Percentiles rank a stretch among this genome's conserved stretches.
phyloP scores from a whole-genome alignment of 805 yeast species.

The Lachancea cidri region DNA sequence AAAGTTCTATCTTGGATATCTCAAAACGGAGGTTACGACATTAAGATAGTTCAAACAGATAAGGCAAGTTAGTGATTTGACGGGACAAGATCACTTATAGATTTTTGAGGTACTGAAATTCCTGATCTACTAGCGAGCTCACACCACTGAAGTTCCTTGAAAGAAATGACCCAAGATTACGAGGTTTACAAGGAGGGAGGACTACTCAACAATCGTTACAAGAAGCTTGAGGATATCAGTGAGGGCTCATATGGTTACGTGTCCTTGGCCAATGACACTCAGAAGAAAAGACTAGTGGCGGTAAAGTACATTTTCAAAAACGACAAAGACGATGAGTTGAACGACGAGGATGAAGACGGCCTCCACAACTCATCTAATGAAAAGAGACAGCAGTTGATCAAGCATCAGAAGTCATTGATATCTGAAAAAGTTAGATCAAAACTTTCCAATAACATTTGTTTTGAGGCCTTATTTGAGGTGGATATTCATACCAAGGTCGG shows the following conservation, averaged over 20 bases:
- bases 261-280: slow-evolving; percentile 70
- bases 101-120: not conserved
- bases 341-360: slow-evolving; percentile 12
- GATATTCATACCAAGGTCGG: slow-evolving; percentile 60
- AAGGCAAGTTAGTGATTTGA: not conserved
- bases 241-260: slow-evolving; percentile 95
- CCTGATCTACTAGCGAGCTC: not conserved
- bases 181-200: slow-evolving; percentile 42
- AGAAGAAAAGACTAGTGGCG: slow-evolving; percentile 58
- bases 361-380: slow-evolving; percentile 17
- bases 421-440: slow-evolving; percentile 30
- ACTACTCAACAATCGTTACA: slow-evolving; percentile 58
- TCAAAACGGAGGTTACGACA: not conserved
- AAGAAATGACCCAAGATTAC: slow-evolving; percentile 29
- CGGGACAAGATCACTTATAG: not conserved
- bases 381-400: slow-evolving; percentile 20
- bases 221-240: slow-evolving; percentile 67
- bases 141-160: not conserved
- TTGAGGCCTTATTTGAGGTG: slow-evolving; percentile 67
- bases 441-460: slow-evolving; percentile 38
- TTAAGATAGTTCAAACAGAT: not conserved
- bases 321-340: slow-evolving; percentile 32
- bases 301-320: slow-evolving; percentile 74
- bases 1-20: not conserved
- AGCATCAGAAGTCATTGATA: slow-evolving; percentile 32